A percentile compares a stretch with the other conserved stretches of the same genome.
Evolutionary conservation across 441 rosid genomes (phyloP).

Genomic region (Adansonia gregorii): DNA sequence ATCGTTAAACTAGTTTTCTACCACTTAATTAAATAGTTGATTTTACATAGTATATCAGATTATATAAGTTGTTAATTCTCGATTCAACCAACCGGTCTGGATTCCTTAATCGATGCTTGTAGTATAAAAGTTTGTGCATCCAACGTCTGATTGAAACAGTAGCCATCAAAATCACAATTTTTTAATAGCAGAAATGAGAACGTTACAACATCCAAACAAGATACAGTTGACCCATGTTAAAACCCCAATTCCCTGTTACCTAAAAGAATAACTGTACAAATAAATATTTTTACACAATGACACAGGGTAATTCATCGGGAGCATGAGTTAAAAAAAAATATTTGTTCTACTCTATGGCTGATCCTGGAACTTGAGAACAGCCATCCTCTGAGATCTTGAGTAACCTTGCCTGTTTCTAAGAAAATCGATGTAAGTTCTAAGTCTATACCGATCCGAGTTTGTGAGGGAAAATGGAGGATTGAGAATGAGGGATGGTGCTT

Average conservation of each 20-base stretch:
- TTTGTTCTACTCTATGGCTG: conserved; percentile 34
- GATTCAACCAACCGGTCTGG: too few species aligned
- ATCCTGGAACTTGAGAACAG: conserved; percentile 54
- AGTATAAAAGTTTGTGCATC: too few species aligned
- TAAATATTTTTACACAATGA: conserved; percentile 34
- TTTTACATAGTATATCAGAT: too few species aligned
- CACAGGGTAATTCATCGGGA: neutral
- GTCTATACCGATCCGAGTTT: conserved; percentile 73
- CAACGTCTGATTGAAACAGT: too few species aligned
- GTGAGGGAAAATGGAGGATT: conserved; percentile 95
- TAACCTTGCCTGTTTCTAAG: conserved; percentile 71
- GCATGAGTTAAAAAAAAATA: too few species aligned
- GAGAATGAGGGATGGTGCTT: conserved; percentile 84
- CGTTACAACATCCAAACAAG: conserved; percentile 43
- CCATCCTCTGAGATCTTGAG: conserved; percentile 60
- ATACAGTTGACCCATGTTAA: conserved; percentile 31
- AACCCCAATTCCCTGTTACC: conserved; percentile 33
- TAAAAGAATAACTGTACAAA: conserved; percentile 4
- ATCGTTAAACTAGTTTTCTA: too few species aligned
- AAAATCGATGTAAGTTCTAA: conserved; percentile 61
- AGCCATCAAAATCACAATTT: conserved; percentile 8
- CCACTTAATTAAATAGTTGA: too few species aligned
- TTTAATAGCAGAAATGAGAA: conserved; percentile 31
- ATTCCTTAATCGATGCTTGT: too few species aligned
- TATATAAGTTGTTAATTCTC: too few species aligned